phyloP scores from a whole-genome alignment of 495 filamentous ascomycete species.

The Xylaria longipes region DNA sequence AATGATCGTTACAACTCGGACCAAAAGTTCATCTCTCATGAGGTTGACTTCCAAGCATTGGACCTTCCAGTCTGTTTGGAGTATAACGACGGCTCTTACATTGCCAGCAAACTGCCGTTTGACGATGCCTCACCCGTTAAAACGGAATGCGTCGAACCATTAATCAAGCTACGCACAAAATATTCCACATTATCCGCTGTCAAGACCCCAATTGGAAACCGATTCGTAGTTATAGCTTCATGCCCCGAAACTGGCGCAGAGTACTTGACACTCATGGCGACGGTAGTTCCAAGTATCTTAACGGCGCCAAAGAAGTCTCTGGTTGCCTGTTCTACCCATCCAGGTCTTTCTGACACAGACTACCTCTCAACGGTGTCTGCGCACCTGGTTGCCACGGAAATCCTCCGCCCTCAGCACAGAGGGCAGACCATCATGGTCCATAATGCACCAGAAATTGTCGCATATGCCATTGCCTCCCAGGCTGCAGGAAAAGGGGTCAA shows the following conservation, averaged over 20 bases:
- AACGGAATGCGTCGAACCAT: not conserved
- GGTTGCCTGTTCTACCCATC: not conserved
- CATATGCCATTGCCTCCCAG: not conserved
- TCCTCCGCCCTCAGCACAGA: not conserved
- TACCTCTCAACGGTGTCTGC: slow-evolving; percentile 1
- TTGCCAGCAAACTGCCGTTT: not conserved
- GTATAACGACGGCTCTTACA: not conserved
- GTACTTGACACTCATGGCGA: not conserved
- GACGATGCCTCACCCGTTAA: not conserved
- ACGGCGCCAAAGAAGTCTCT: not conserved
- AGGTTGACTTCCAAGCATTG: not conserved
- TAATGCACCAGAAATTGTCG: not conserved
- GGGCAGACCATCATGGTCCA: slow-evolving; percentile 14
- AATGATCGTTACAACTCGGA: slow-evolving; percentile 52
- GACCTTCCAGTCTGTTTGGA: not conserved
- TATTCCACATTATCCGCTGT: not conserved
- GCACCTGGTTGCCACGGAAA: not conserved
- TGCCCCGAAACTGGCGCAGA: not conserved
- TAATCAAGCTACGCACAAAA: not conserved
- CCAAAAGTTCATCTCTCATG: slow-evolving; percentile 30
- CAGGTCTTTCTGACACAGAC: not conserved
- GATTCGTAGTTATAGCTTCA: not conserved
- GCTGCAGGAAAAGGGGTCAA: not conserved
- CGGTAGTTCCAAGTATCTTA: not conserved
- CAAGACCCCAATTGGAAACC: not conserved